Evolutionary conservation across 2,329 filamentous ascomycete species (phyloP).

Genomic region (Cordyceps farinosa): DNA sequence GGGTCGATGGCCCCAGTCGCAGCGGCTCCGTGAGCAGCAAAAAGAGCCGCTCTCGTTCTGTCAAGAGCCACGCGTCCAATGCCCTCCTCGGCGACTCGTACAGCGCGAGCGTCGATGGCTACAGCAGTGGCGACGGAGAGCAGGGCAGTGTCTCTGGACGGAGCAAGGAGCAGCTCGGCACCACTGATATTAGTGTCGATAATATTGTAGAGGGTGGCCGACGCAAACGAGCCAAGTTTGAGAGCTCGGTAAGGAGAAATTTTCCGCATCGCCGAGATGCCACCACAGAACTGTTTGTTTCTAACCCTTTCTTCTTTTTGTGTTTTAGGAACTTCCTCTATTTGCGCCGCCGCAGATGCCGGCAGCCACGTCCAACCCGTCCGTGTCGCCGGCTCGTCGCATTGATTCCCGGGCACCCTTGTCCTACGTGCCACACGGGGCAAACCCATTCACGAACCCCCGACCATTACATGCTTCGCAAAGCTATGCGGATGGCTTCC

Average conservation of each 20-base stretch:
- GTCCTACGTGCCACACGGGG: constrained; percentile 71
- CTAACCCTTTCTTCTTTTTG: constrained; percentile 24
- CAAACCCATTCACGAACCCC: constrained; percentile 76
- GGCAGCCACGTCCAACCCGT: constrained; percentile 93
- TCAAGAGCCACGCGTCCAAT: constrained; percentile 60
- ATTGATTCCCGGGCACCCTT: constrained; percentile 68
- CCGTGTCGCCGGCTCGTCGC: constrained; percentile 85
- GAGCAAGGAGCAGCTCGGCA: constrained; percentile 81
- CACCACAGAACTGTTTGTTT: neutral
- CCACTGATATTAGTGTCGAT: constrained; percentile 94
- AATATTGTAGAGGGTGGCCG: constrained; percentile 97
- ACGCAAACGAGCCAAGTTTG: constrained; percentile 89
- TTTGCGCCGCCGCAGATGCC: constrained; percentile 95
- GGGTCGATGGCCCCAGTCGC: constrained; percentile 62
- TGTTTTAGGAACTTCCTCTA: constrained; percentile 77
- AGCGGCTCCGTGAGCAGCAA: constrained; percentile 63
- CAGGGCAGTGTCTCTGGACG: constrained; percentile 70
- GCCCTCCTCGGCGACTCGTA: constrained; percentile 55
- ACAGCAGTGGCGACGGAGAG: constrained; percentile 84
- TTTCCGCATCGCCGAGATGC: neutral
- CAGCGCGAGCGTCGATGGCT: constrained; percentile 66
- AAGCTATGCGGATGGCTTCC: constrained; percentile 56
- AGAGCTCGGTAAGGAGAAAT: constrained; percentile 79
- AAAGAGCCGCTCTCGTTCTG: constrained; percentile 65
- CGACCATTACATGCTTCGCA: constrained; percentile 81